Base-by-base conservation (phyloP, 139 green algal species). In the Volvox reticuliferus region DNA sequence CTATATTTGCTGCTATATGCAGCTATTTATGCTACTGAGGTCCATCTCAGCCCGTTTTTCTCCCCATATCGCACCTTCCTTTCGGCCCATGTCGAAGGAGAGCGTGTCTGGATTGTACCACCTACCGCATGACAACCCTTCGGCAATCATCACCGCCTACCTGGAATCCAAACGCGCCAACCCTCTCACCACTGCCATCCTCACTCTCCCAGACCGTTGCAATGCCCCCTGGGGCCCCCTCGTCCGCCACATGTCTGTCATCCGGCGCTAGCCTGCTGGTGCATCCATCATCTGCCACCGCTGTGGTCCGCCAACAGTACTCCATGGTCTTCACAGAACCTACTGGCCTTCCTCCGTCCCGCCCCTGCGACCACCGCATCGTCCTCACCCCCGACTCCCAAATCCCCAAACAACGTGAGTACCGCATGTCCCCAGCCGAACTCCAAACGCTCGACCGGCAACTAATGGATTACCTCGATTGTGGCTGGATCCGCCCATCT, bases 381-480 rank as follows among this genome's bases (percentile, higher is more conserved):
- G 44, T 55, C 44, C 44, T 84, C 24, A 32, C 26, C 50, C 55
- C 81, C 9, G 81, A 69, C 55, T 9, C 81, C n/a, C 6, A 18
- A 18, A 50, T 55, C 61, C 81, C 81, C 81, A 87, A 87, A n/a
- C 81, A 87, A 55, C 81, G 61, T 55, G 81, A 87, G 14, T 91
- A 91, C 63, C 88, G 88, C 65, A 89, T 92, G 81, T 89, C 69
- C 18, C 81, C 81, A 17, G 69, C 44, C 26, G 81, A 92, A 32
- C 81, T 92, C 1, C 61, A 77, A 37, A 80, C 89, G 82, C 82
- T 92, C 16, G 30, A 92, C 19, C 75, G 77, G 0, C 89, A 92
- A n/a, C 81, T 92, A 9, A 30, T 89, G 69, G 77, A 73, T 68
- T 89, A 89, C 81, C 20, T 92, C n/a, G 81, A 84, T 30, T 80